Conservation (phyloP, 257 asterid species). For the Solanum chiquidenum region DNA sequence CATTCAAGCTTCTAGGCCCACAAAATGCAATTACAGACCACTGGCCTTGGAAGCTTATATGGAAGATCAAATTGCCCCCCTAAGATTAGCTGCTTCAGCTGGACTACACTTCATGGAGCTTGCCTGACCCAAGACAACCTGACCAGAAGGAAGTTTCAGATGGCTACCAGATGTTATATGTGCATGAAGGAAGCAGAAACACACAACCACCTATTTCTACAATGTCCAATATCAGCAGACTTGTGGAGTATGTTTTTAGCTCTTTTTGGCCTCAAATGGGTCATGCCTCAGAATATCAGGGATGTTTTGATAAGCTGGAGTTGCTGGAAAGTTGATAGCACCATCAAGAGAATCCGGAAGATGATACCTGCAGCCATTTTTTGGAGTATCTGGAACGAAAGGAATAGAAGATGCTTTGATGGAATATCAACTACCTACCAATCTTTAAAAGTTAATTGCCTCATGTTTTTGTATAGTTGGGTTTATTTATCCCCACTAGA, state of each 20-base stretch:
- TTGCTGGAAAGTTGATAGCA: not conserved
- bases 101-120: not conserved
- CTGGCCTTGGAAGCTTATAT: not conserved
- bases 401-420: not conserved
- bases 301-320: not conserved
- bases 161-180: not conserved
- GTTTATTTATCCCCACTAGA: not conserved
- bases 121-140: not conserved
- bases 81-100: not conserved
- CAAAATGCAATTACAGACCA: not conserved
- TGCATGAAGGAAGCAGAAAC: not conserved
- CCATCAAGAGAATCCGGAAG: not conserved
- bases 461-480: not conserved
- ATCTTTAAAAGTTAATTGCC: not conserved
- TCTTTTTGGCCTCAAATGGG: not conserved
- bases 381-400: not conserved
- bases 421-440: not conserved
- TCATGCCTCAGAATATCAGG: not conserved
- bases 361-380: not conserved
- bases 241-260: not conserved
- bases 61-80: not conserved
- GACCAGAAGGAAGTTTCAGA: not conserved
- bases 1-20: not conserved
- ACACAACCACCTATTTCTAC: not conserved
- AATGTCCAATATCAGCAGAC: not conserved